Evolutionary conservation across 2,329 filamentous ascomycete genomes (phyloP).

Genomic region (Hypoxylon sp.): DNA sequence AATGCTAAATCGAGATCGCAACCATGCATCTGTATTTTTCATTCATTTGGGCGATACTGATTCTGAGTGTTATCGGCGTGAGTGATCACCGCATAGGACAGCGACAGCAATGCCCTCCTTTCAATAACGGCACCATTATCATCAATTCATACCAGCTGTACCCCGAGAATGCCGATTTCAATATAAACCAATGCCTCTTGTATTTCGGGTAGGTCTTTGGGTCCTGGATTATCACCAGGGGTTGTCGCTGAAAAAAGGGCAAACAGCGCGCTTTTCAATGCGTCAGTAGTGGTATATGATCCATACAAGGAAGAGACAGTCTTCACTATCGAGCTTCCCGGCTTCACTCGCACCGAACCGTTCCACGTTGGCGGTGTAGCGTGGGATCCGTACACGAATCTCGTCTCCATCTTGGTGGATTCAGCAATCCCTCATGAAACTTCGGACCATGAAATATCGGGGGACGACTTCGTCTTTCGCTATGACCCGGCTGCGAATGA

Average conservation of each 20-base stretch:
- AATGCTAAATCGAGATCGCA: conserved; percentile 1
- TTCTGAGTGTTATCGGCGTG: conserved; percentile 10
- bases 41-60: conserved; percentile 15
- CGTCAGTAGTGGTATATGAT: conserved; percentile 47
- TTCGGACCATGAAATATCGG: conserved; percentile 47
- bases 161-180: conserved; percentile 50
- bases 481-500: conserved; percentile 42
- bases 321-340: conserved; percentile 42
- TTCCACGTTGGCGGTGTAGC: conserved; percentile 50
- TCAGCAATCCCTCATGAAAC: conserved; percentile 49
- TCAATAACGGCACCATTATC: conserved; percentile 32
- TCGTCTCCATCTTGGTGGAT: conserved; percentile 49
- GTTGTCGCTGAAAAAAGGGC: conserved; percentile 3
- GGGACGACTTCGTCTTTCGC: conserved; percentile 50
- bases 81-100: conserved; percentile 4
- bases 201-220: conserved; percentile 44
- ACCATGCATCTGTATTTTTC: conserved; percentile 24
- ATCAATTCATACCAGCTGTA: conserved; percentile 47
- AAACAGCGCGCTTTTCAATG: conserved; percentile 46
- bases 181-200: conserved; percentile 45
- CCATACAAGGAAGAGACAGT: conserved; percentile 45
- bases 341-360: conserved; percentile 43
- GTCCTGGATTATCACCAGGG: neutral
- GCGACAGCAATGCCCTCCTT: conserved; percentile 26
- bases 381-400: conserved; percentile 45